Evolutionary conservation across 352 stramenopile species (phyloP).

Genomic region (Phytophthora tentaculata): DNA sequence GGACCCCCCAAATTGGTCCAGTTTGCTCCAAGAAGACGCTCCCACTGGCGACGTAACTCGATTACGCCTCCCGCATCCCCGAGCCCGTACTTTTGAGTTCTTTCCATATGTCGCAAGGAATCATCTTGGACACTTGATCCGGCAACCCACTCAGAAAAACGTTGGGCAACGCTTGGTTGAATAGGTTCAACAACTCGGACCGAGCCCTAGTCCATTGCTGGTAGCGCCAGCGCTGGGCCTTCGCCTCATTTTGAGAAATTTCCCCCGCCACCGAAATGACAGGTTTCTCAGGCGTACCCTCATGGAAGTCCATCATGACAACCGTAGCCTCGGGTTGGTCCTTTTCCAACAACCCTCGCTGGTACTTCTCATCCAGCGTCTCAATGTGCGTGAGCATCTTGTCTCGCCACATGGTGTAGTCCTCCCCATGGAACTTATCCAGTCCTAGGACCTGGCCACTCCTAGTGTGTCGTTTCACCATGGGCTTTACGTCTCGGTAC

Average conservation of each 20-base stretch:
- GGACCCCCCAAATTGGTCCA: not conserved
- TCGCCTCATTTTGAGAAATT: slow-evolving; percentile 2
- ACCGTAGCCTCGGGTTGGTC: slow-evolving; percentile 13
- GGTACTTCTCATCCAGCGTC: slow-evolving; percentile 16
- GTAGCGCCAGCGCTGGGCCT: not conserved
- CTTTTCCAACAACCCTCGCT: slow-evolving; percentile 20
- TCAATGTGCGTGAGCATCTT: slow-evolving; percentile 19
- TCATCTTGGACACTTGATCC: not conserved
- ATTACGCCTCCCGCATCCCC: not conserved
- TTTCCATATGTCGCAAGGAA: not conserved
- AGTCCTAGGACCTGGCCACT: slow-evolving; percentile 2
- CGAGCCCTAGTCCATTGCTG: slow-evolving; percentile 13
- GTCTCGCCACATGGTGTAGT: slow-evolving; percentile 26
- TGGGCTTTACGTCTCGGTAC: too few relatives aligned
- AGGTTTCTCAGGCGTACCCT: slow-evolving; percentile 3
- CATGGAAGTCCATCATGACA: slow-evolving; percentile 21
- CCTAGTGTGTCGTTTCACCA: slow-evolving; percentile 3
- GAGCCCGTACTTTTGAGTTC: not conserved
- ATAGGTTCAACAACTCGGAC: not conserved
- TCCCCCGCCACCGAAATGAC: not conserved
- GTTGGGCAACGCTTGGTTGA: not conserved
- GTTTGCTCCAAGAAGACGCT: slow-evolving; percentile 1
- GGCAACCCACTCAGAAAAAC: not conserved
- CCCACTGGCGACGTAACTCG: not conserved
- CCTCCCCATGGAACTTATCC: slow-evolving; percentile 3